phyloP scores from a whole-genome alignment of 495 filamentous ascomycete genomes.

The Rusavskia elegans region DNA sequence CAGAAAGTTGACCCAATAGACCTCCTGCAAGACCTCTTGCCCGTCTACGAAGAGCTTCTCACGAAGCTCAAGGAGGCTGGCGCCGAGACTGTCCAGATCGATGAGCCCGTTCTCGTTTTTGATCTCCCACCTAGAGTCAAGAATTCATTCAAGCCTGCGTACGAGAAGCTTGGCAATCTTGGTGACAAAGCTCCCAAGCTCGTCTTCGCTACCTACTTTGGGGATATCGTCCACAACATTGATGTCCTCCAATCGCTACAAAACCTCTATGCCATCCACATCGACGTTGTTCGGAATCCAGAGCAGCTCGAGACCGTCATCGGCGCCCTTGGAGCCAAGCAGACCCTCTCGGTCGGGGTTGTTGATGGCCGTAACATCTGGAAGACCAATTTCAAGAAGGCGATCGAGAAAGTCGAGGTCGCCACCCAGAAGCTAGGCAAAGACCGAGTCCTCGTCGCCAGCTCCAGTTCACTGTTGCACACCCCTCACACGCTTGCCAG shows the following conservation, averaged over 20 bases:
- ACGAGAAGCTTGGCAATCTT: constrained; percentile 66
- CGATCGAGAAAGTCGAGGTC: constrained; percentile 73
- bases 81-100: constrained; percentile 90
- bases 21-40: constrained; percentile 78
- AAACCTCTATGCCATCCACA: constrained; percentile 65
- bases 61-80: constrained; percentile 85
- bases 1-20: constrained; percentile 83
- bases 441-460: constrained; percentile 90
- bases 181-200: constrained; percentile 67
- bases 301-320: constrained; percentile 82
- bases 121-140: constrained; percentile 77
- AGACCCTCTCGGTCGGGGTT: constrained; percentile 82
- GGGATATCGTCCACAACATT: constrained; percentile 97
- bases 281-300: constrained; percentile 92
- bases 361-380: constrained; percentile 99
- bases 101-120: constrained; percentile 91
- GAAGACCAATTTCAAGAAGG: constrained; percentile 94
- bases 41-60: constrained; percentile 83
- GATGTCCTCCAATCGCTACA: constrained; percentile 58
- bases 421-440: constrained; percentile 87
- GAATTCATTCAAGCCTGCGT: constrained; percentile 94
- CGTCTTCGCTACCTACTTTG: constrained; percentile 90
- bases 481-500: constrained; percentile 91
- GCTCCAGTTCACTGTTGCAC: constrained; percentile 93
- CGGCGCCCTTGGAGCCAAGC: constrained; percentile 61